Conservation (phyloP, 192 early-diverging fungal genomes). For the Mortierella hygrophila region DNA sequence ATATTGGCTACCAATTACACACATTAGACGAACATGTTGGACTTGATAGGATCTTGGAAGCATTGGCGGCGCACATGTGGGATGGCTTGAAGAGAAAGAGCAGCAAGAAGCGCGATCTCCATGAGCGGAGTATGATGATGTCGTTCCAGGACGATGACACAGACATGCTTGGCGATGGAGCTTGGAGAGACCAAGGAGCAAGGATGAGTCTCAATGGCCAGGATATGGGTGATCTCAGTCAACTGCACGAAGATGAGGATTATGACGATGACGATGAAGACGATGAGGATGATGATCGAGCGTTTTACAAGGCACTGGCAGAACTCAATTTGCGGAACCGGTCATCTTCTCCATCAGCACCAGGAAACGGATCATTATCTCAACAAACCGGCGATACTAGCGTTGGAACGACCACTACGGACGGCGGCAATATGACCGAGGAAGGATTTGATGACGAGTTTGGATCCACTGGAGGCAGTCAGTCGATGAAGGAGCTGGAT, state of each 20-base stretch:
- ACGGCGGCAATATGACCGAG: slow-evolving; percentile 1
- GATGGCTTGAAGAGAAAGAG: slow-evolving; percentile 67
- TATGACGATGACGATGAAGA: slow-evolving; percentile 43
- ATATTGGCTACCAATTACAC: not conserved
- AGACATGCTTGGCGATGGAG: slow-evolving; percentile 31
- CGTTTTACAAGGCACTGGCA: slow-evolving; percentile 35
- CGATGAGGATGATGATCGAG: slow-evolving; percentile 42
- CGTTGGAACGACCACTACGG: not conserved
- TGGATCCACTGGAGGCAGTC: slow-evolving; percentile 13
- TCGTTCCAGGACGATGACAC: slow-evolving; percentile 51
- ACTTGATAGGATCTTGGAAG: slow-evolving; percentile 69
- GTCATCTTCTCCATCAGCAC: slow-evolving; percentile 14
- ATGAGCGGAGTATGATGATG: slow-evolving; percentile 54
- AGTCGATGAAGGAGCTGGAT: slow-evolving; percentile 13
- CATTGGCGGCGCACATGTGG: slow-evolving; percentile 76
- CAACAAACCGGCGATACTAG: not conserved
- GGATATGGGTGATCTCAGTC: slow-evolving; percentile 12
- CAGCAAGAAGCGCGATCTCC: slow-evolving; percentile 42
- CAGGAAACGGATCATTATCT: slow-evolving; percentile 13
- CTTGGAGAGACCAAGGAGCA: slow-evolving; percentile 19
- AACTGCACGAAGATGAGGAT: slow-evolving; percentile 19
- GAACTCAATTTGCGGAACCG: slow-evolving; percentile 40
- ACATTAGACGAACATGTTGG: slow-evolving; percentile 60
- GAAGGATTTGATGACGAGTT: slow-evolving; percentile 40
- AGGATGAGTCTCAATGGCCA: slow-evolving; percentile 13